Evolutionary conservation across 441 rosid species (phyloP).

Genomic region (Pelargonium cotyledonis): DNA sequence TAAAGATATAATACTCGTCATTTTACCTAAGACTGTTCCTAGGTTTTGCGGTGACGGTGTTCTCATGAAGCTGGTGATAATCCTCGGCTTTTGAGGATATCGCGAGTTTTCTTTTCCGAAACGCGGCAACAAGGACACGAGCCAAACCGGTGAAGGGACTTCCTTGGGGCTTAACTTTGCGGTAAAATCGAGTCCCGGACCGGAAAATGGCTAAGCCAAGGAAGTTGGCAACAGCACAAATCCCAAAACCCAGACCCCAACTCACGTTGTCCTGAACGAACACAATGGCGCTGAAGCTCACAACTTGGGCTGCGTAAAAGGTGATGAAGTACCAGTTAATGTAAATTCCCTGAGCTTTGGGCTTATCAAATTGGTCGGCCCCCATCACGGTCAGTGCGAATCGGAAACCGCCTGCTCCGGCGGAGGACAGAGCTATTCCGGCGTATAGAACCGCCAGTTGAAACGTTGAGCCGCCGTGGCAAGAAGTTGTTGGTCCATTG

Average conservation of each 20-base stretch:
- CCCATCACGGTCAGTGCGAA: conserved; percentile 15
- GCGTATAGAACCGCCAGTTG: conserved; percentile 17
- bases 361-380: conserved; percentile 19
- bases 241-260: conserved; percentile 30
- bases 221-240: conserved; percentile 17
- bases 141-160: conserved; percentile 26
- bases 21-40: background rate
- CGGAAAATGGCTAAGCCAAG: conserved; percentile 18
- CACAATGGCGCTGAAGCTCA: conserved; percentile 16
- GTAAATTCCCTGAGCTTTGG: conserved; percentile 14
- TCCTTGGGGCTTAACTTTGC: conserved; percentile 18
- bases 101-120: conserved; percentile 20
- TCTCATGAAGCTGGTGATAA: conserved; percentile 14
- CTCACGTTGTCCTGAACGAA: conserved; percentile 26
- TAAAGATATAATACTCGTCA: too few relatives aligned
- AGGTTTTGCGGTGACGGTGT: background rate
- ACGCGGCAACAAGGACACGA: conserved; percentile 26
- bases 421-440: conserved; percentile 2
- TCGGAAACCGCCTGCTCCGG: conserved; percentile 18
- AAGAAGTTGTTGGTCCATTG: background rate
- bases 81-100: conserved; percentile 9
- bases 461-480: background rate
- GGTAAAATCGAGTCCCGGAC: conserved; percentile 21
- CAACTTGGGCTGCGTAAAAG: background rate
- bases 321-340: conserved; percentile 24